Conservation (phyloP, 2,329 filamentous ascomycete species). For the Colletotrichum filicis region DNA sequence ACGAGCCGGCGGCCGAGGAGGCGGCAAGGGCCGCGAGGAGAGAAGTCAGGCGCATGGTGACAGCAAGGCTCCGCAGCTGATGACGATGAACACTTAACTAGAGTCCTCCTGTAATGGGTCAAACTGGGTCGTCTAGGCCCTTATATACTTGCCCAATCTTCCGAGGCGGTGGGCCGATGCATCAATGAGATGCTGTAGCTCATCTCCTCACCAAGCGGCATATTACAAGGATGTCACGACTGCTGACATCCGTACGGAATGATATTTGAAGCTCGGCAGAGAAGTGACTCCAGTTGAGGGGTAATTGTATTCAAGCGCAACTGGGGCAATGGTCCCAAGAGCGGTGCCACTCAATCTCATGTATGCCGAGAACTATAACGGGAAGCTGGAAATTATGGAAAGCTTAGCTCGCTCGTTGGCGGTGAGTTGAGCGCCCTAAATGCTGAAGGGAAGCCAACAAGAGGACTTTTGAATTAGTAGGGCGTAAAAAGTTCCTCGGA, state of each 20-base stretch:
- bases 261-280: neutral
- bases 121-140: neutral
- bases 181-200: neutral
- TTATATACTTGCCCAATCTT: neutral
- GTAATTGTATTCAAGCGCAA: neutral
- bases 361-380: constrained; percentile 22
- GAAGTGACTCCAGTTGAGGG: neutral
- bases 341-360: neutral
- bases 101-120: neutral
- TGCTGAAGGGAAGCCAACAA: neutral
- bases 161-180: neutral
- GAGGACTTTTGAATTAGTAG: neutral
- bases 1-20: constrained; percentile 27
- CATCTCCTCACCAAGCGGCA: neutral
- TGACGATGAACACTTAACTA: neutral
- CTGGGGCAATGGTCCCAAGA: neutral
- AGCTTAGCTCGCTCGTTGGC: neutral
- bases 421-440: neutral
- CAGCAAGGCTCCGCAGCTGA: neutral
- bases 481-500: neutral
- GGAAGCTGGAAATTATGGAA: neutral
- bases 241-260: neutral
- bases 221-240: neutral
- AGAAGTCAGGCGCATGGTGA: constrained; percentile 36
- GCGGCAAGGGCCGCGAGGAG: constrained; percentile 38